Evolutionary conservation across 2,329 filamentous ascomycete species (phyloP).

Genomic region (Ambrosiella beaveri): DNA sequence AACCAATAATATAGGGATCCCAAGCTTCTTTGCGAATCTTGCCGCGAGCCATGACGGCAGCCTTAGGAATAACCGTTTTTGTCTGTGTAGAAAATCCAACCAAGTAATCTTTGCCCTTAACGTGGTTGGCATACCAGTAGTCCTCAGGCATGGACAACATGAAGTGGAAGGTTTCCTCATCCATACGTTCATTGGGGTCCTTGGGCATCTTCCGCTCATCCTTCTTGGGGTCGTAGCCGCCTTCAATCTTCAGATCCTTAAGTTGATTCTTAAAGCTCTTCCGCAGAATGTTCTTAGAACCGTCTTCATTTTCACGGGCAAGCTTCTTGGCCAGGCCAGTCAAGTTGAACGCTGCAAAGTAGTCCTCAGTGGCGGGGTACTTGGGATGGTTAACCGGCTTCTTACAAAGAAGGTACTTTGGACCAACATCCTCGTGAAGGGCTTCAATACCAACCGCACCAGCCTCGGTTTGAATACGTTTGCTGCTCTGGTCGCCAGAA

Average conservation of each 20-base stretch:
- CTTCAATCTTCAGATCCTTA: slow-evolving; percentile 43
- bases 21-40: slow-evolving; percentile 14
- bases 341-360: slow-evolving; percentile 42
- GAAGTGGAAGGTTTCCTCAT: slow-evolving; percentile 33
- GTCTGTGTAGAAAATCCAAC: slow-evolving; percentile 32
- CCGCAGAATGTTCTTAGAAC: slow-evolving; percentile 48
- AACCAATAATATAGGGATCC: slow-evolving; percentile 14
- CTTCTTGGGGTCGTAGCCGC: slow-evolving; percentile 44
- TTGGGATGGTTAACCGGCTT: background rate
- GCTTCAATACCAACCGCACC: slow-evolving; percentile 42
- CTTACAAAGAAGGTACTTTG: slow-evolving; percentile 49
- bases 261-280: slow-evolving; percentile 55
- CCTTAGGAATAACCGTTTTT: slow-evolving; percentile 28
- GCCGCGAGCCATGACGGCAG: slow-evolving; percentile 40
- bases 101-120: slow-evolving; percentile 36
- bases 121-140: slow-evolving; percentile 37
- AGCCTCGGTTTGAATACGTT: slow-evolving; percentile 43
- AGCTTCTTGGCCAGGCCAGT: slow-evolving; percentile 41
- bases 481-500: slow-evolving; percentile 35
- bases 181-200: slow-evolving; percentile 24
- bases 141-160: slow-evolving; percentile 36
- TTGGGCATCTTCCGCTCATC: slow-evolving; percentile 25
- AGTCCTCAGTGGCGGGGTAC: slow-evolving; percentile 28
- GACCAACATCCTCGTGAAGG: slow-evolving; percentile 48
- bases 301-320: slow-evolving; percentile 45